phyloP scores from a whole-genome alignment of 2,329 filamentous ascomycete genomes.

The Aspergillus calidoustus region DNA sequence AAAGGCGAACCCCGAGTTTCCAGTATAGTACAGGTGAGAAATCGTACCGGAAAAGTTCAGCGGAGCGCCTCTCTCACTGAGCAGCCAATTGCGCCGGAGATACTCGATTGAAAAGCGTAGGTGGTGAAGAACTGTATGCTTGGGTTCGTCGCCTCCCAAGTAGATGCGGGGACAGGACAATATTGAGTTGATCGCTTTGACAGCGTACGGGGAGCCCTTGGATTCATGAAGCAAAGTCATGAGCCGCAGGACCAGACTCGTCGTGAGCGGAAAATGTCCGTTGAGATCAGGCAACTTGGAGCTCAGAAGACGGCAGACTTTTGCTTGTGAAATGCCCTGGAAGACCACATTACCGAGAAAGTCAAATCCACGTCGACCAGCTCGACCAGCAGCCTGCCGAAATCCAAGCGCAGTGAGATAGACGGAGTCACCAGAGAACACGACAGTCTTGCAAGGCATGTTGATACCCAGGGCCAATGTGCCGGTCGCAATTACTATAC shows the following conservation, averaged over 20 bases:
- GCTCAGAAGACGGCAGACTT: conserved; percentile 71
- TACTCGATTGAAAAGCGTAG: conserved; percentile 82
- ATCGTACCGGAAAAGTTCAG: conserved; percentile 74
- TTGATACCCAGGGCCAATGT: conserved; percentile 80
- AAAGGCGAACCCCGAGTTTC: conserved; percentile 76
- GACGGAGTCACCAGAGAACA: conserved; percentile 74
- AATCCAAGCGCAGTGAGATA: conserved; percentile 77
- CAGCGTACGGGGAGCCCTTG: conserved; percentile 64
- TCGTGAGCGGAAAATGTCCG: conserved; percentile 79
- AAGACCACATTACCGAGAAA: conserved; percentile 82
- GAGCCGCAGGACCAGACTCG: conserved; percentile 70
- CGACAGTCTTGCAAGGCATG: conserved; percentile 81
- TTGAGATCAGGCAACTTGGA: conserved; percentile 74
- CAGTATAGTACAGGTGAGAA: conserved; percentile 75
- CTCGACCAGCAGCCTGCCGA: conserved; percentile 75
- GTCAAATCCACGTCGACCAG: conserved; percentile 80
- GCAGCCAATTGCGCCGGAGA: conserved; percentile 68
- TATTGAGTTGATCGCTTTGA: conserved; percentile 66
- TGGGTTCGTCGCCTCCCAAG: conserved; percentile 69
- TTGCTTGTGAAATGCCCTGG: conserved; percentile 64
- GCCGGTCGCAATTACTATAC: conserved; percentile 74
- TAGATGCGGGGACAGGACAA: conserved; percentile 72
- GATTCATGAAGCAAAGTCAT: conserved; percentile 71
- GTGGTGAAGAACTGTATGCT: conserved; percentile 74
- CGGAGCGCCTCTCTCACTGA: conserved; percentile 65